phyloP scores from a whole-genome alignment of 441 rosid genomes.

The Aquilaria agallochum region DNA sequence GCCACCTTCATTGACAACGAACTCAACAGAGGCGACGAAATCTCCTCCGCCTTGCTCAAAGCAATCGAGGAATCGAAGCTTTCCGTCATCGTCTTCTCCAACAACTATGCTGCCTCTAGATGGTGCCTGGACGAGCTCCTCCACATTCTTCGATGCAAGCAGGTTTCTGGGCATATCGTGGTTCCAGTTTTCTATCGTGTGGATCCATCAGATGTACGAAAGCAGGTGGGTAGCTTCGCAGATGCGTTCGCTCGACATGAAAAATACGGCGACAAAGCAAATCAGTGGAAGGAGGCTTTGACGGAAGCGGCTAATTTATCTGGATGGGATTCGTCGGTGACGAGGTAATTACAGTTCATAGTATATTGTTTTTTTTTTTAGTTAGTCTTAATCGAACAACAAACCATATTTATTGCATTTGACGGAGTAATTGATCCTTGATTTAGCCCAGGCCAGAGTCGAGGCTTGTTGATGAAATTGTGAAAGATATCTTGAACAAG shows the following conservation, averaged over 20 bases:
- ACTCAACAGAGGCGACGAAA: neutral
- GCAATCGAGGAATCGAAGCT: conserved; percentile 30
- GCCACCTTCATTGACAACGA: conserved; percentile 1
- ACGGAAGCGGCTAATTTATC: neutral
- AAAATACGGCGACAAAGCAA: neutral
- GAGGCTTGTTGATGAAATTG: conserved; percentile 20
- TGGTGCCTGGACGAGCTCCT: conserved; percentile 22
- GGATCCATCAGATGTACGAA: conserved; percentile 16
- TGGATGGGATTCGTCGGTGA: conserved; percentile 11
- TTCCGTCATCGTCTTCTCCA: conserved; percentile 30
- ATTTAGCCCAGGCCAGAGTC: conserved; percentile 16
- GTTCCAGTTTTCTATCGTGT: conserved; percentile 20
- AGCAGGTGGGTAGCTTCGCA: conserved; percentile 9
- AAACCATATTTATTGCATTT: neutral
- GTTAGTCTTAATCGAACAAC: neutral
- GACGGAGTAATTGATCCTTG: neutral
- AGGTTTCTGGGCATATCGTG: conserved; percentile 4
- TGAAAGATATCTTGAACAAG: conserved; percentile 11
- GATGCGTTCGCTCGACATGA: conserved; percentile 2
- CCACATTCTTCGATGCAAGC: conserved; percentile 12
- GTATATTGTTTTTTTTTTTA: neutral
- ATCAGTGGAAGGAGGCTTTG: conserved; percentile 9
- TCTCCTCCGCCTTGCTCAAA: neutral
- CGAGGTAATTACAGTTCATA: conserved; percentile 20
- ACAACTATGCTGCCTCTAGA: conserved; percentile 12